These are phyloP conservation scores for Ambrosiella cleistominuta DNA, from an alignment of 2,329 filamentous ascomycete genomes.

Conservation along the genomic window DNA sequence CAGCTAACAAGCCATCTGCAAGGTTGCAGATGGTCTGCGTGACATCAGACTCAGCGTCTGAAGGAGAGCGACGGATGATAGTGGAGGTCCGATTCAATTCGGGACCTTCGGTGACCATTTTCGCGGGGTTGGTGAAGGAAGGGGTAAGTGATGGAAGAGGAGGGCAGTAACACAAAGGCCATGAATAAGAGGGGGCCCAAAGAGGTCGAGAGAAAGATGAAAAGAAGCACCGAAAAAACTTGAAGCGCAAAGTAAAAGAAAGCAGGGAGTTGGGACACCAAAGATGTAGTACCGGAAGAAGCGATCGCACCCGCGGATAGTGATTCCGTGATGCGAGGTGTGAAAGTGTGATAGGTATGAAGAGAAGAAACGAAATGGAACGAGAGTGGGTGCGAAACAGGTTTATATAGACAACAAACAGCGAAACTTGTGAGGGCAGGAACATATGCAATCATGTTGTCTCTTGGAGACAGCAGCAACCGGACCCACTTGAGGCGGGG, in stretches of 20 bases:
- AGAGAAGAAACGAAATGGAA: too few species aligned
- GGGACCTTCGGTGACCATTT: neutral
- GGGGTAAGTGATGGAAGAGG: neutral
- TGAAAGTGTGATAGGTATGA: too few species aligned
- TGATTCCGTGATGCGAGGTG: too few species aligned
- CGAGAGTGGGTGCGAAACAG: too few species aligned
- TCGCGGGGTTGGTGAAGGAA: neutral
- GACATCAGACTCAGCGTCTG: neutral
- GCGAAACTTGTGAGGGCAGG: too few species aligned
- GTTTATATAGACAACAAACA: too few species aligned
- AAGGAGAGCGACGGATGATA: neutral
- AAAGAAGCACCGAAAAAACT: neutral
- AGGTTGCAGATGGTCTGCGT: neutral
- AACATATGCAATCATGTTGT: too few species aligned
- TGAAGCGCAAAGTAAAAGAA: neutral
- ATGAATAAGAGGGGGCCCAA: neutral
- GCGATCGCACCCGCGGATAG: too few species aligned
- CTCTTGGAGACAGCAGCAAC: too few species aligned
- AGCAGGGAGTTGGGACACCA: neutral
- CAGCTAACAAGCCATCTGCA: conserved; percentile 18
- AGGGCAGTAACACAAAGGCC: neutral
- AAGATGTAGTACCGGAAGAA: neutral
- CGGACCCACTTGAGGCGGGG: too few species aligned
- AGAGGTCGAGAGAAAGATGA: neutral
- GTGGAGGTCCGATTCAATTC: neutral